Conservation (phyloP, 164 flowering plant genomes). For the Chimonanthus praecox region DNA sequence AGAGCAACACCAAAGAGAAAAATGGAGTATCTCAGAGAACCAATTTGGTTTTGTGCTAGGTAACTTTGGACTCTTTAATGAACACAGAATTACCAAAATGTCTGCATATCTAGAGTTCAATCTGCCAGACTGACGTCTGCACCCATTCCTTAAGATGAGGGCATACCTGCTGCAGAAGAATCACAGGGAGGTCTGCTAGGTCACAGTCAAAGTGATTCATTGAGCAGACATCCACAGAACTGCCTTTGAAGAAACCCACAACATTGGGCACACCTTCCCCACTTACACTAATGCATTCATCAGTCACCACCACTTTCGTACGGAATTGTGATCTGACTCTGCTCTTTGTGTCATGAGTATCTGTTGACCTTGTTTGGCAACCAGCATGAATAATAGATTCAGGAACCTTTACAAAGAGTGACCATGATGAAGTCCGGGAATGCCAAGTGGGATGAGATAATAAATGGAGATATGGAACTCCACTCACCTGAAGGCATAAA, state of each 20-base stretch:
- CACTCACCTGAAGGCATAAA: conserved; percentile 32
- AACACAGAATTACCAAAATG: too few relatives aligned
- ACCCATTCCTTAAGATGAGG: background rate
- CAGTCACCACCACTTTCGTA: conserved; percentile 71
- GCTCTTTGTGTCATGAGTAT: conserved; percentile 22
- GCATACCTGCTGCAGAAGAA: conserved; percentile 84
- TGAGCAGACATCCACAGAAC: conserved; percentile 40
- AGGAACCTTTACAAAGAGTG: conserved; percentile 69
- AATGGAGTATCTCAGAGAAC: too few relatives aligned
- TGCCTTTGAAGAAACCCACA: conserved; percentile 63
- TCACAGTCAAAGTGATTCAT: conserved; percentile 66
- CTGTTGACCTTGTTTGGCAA: conserved; percentile 26
- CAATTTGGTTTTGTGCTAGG: too few relatives aligned
- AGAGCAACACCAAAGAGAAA: too few relatives aligned
- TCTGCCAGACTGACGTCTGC: too few relatives aligned
- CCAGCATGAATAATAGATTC: conserved; percentile 48
- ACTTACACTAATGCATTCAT: conserved; percentile 73
- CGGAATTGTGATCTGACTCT: conserved; percentile 54
- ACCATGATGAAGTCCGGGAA: conserved; percentile 92
- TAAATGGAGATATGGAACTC: conserved; percentile 69
- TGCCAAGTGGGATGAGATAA: conserved; percentile 88
- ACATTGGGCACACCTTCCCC: conserved; percentile 92
- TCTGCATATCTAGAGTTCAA: too few relatives aligned
- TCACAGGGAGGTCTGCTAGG: conserved; percentile 69
- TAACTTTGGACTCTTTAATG: too few relatives aligned